Evolutionary conservation across 805 yeast species (phyloP).

Genomic region (Ogataea populi-albae): DNA sequence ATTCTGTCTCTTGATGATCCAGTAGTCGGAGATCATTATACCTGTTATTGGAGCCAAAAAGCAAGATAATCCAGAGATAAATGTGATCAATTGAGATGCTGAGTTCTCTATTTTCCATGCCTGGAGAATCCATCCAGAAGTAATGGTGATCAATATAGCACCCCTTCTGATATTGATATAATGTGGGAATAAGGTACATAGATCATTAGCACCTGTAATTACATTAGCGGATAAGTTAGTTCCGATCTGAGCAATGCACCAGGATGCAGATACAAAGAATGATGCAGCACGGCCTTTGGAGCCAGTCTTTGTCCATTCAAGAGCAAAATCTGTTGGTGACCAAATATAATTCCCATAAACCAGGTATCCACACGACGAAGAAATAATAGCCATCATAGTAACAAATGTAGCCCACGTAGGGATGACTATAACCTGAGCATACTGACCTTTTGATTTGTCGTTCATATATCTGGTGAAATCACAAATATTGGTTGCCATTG

Average conservation of each 20-base stretch:
- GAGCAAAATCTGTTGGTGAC: conserved; percentile 41
- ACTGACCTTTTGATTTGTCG: conserved; percentile 30
- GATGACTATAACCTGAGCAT: conserved; percentile 29
- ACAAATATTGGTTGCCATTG: conserved; percentile 36
- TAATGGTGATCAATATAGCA: conserved; percentile 31
- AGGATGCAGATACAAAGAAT: conserved; percentile 20
- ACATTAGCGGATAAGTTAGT: conserved; percentile 54
- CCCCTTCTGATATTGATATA: conserved; percentile 61
- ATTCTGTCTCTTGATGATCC: conserved; percentile 37
- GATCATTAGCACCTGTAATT: conserved; percentile 58
- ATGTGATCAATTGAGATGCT: conserved; percentile 34
- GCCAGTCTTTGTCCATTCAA: conserved; percentile 30
- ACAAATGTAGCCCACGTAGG: conserved; percentile 27
- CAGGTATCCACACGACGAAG: conserved; percentile 35
- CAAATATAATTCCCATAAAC: conserved; percentile 42
- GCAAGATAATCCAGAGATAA: conserved; percentile 37
- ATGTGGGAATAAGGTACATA: conserved; percentile 54
- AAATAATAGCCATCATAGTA: conserved; percentile 34
- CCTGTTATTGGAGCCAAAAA: conserved; percentile 40
- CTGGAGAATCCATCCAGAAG: conserved; percentile 37
- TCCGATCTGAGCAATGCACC: conserved; percentile 35
- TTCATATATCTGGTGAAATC: conserved; percentile 39
- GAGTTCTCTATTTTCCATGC: conserved; percentile 41
- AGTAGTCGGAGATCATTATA: conserved; percentile 38
- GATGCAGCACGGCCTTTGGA: conserved; percentile 20